Evolutionary conservation across 106 monocot species (phyloP), one percentile per base, ranked within the genome.

Genomic region (Gastrodia elata): DNA sequence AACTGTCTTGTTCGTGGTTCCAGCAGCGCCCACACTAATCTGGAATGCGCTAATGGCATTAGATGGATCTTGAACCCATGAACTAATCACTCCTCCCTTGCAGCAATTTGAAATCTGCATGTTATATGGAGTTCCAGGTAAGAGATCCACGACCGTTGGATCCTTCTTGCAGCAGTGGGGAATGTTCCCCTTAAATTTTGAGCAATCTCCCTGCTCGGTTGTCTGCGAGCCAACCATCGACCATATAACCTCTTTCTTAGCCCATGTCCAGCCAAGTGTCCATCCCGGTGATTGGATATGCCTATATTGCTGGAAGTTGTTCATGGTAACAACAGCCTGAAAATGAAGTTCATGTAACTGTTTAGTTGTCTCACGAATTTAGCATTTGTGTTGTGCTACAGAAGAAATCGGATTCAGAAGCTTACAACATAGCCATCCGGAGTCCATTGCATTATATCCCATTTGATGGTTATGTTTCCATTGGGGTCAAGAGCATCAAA

Each of bases 401-500:
- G 24, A 58, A 58, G 5, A 20, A 58, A 58, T 26, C 27, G 18
- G 4, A 26, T 58, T 58, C 57, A 58, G 1, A 25, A 26, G 24
- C 90, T 87, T 82, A 94, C 93, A 73, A 94, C 84, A 73, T 94
- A 94, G 37, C 94, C 94, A 83, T 94, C 94, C 5, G 88, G 74
- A 46, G 94, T 94, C 94, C 94, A 94, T 65, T 77, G 76, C 80
- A 86, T 86, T 38, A 94, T 33, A 75, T 94, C 94, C 91, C 94
- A 94, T 75, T 94, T 94, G 65, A 94, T 91, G 25, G 94, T 94
- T 82, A 94, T 94, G 64, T 94, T 94, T 38, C 94, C 94, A 64
- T 82, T 86, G 28, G 94, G 94, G 75, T 94, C 94, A 15, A 94
- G 88, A 25, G 94, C 33, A 72, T 94, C 94, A 73, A 86, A 94